Conservation (phyloP, 371 early-diverging fungal genomes). For the Mortierella polycephala region DNA sequence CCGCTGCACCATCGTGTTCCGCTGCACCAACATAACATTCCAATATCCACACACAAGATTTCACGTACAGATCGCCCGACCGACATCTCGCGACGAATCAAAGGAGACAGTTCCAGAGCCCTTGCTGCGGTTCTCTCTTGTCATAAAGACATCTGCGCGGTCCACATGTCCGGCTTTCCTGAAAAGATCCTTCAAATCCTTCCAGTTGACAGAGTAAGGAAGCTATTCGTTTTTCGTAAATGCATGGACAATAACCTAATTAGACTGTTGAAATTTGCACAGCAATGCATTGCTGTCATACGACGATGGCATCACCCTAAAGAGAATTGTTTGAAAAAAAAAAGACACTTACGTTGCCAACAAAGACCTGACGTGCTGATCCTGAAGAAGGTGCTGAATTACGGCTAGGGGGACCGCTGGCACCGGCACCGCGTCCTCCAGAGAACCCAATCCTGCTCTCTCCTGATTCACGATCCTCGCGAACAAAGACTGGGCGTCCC, state of each 20-base stretch:
- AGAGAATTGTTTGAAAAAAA: background rate
- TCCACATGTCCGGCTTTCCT: constrained; percentile 67
- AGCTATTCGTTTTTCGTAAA: constrained; percentile 57
- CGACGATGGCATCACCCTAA: background rate
- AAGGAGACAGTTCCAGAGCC: constrained; percentile 80
- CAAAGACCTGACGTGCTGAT: constrained; percentile 65
- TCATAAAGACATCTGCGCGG: constrained; percentile 75
- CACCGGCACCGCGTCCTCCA: constrained; percentile 49
- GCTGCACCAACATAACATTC: no score
- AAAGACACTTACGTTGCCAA: constrained; percentile 68
- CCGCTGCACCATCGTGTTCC: no score
- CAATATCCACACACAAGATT: background rate
- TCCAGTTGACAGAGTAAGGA: constrained; percentile 79
- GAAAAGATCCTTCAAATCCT: constrained; percentile 82
- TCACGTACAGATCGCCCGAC: constrained; percentile 75
- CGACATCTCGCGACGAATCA: constrained; percentile 71
- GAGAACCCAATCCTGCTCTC: constrained; percentile 55
- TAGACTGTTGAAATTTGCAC: no score
- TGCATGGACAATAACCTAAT: background rate
- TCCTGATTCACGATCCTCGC: constrained; percentile 76
- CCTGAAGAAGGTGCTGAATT: constrained; percentile 33
- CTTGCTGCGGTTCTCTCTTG: constrained; percentile 70
- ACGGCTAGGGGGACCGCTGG: background rate
- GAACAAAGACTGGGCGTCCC: constrained; percentile 83
- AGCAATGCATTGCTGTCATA: no score